Conservation (phyloP, 1,284 basidiomycete species). For the Ustilago hordei region DNA sequence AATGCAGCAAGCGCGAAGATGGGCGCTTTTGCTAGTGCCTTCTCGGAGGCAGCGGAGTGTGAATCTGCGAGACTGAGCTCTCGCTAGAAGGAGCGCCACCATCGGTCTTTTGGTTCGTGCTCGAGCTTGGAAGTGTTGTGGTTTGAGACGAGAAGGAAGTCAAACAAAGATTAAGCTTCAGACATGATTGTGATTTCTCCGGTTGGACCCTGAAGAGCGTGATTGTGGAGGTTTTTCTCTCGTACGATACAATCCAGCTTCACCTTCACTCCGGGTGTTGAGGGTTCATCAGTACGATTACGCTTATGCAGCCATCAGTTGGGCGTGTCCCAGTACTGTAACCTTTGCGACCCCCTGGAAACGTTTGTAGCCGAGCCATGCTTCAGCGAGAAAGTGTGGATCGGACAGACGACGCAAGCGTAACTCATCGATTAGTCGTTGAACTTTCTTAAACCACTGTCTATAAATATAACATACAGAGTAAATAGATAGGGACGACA, state of each 20-base stretch:
- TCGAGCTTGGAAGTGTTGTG: neutral
- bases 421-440: no score
- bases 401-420: neutral
- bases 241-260: constrained; percentile 1
- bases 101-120: neutral
- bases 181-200: neutral
- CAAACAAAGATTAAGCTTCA: neutral
- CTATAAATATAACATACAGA: no score
- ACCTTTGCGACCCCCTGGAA: no score
- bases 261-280: no score
- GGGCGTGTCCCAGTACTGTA: no score
- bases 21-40: constrained; percentile 17
- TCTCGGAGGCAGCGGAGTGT: constrained; percentile 22
- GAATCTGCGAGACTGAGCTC: neutral
- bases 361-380: no score
- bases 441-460: no score
- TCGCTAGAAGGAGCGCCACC: neutral
- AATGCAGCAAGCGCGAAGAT: constrained; percentile 16
- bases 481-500: no score
- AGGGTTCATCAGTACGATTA: no score
- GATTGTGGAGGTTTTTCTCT: constrained; percentile 9
- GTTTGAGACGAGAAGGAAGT: neutral
- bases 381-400: neutral
- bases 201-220: constrained; percentile 4
- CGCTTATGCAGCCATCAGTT: no score